These are phyloP conservation scores for Aspergillus sp. DNA, from an alignment of 2,329 filamentous ascomycete species.

Conservation along the genomic window DNA sequence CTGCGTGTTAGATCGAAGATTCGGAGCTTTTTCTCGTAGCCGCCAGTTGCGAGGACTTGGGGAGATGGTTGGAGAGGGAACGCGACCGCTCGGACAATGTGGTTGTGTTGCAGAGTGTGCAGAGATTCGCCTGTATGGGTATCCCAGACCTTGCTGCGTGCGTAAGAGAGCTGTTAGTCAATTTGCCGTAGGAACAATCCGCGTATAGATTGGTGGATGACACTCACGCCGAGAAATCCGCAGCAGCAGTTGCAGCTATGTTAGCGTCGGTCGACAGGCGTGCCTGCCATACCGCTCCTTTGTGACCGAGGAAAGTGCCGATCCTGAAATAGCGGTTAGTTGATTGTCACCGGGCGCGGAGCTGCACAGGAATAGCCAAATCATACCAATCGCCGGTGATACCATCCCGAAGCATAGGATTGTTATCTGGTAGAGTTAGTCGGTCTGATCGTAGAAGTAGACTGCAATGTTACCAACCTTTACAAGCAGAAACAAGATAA, in stretches of 20 bases:
- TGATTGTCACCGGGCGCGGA: neutral
- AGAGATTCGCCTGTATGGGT: slow-evolving; percentile 89
- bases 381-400: slow-evolving; percentile 86
- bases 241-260: slow-evolving; percentile 87
- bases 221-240: slow-evolving; percentile 88
- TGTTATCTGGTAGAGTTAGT: slow-evolving; percentile 68
- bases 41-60: slow-evolving; percentile 84
- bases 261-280: slow-evolving; percentile 84
- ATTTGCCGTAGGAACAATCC: too few relatives aligned
- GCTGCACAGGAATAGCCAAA: neutral
- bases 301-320: slow-evolving; percentile 96
- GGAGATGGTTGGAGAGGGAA: slow-evolving; percentile 79
- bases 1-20: slow-evolving; percentile 81
- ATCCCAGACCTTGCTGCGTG: slow-evolving; percentile 85
- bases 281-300: slow-evolving; percentile 96
- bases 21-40: slow-evolving; percentile 93
- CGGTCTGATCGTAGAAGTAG: neutral
- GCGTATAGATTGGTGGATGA: neutral
- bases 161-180: neutral
- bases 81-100: slow-evolving; percentile 91
- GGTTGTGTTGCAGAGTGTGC: slow-evolving; percentile 83
- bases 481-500: slow-evolving; percentile 91
- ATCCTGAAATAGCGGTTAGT: slow-evolving; percentile 58
- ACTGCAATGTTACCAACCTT: slow-evolving; percentile 55
- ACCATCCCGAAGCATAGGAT: slow-evolving; percentile 96